phyloP scores from a whole-genome alignment of 352 stramenopile genomes.

The Blastocystis hominis region DNA sequence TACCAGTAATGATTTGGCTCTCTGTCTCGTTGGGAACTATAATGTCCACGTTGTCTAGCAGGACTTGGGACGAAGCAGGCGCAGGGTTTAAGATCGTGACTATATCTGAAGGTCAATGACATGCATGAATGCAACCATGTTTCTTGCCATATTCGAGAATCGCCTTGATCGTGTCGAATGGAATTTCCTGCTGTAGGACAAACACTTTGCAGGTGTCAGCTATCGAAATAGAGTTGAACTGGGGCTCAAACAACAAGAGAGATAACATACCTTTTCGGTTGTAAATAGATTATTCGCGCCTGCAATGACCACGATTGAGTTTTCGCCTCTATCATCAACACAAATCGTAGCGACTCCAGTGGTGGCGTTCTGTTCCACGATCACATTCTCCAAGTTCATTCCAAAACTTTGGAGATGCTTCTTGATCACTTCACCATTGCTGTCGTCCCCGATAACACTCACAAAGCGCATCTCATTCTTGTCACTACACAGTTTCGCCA shows the following conservation, averaged over 20 bases:
- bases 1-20: slow-evolving; percentile 61
- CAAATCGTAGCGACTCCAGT: slow-evolving; percentile 63
- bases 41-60: slow-evolving; percentile 65
- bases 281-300: slow-evolving; percentile 66
- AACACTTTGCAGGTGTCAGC: slow-evolving; percentile 62
- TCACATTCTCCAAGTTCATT: slow-evolving; percentile 12
- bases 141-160: slow-evolving; percentile 63
- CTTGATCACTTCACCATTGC: slow-evolving; percentile 63
- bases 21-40: slow-evolving; percentile 70
- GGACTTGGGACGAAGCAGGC: slow-evolving; percentile 64
- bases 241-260: slow-evolving; percentile 26
- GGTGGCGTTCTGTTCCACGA: slow-evolving; percentile 56
- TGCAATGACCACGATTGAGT: slow-evolving; percentile 68
- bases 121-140: slow-evolving; percentile 58
- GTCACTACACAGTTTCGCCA: slow-evolving; percentile 62
- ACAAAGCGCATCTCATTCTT: slow-evolving; percentile 65
- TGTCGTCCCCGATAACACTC: slow-evolving; percentile 65
- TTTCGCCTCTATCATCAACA: slow-evolving; percentile 65
- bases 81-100: slow-evolving; percentile 68
- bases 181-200: slow-evolving; percentile 68
- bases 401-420: slow-evolving; percentile 60
- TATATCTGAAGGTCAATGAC: background rate
- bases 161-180: slow-evolving; percentile 63
- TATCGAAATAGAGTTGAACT: slow-evolving; percentile 57
- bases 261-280: slow-evolving; percentile 61